phyloP scores from a whole-genome alignment of 257 asterid genomes.

The Eucommia ulmoides region DNA sequence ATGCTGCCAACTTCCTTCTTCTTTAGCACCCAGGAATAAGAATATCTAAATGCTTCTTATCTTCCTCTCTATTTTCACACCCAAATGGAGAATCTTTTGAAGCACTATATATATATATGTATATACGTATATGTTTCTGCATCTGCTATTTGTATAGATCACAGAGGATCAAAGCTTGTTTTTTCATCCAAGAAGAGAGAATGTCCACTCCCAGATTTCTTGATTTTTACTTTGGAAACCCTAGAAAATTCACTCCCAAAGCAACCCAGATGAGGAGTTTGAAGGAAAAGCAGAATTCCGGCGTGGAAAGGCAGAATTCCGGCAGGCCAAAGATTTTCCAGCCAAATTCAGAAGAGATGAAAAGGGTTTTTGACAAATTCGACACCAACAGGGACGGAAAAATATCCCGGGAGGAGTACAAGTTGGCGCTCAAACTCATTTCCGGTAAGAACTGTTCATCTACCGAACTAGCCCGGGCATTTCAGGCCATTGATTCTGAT shows the following conservation, averaged over 20 bases:
- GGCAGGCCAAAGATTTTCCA: background rate
- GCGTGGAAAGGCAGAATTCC: constrained; percentile 5
- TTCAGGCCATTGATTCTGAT: constrained; percentile 25
- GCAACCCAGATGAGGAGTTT: too few relatives aligned
- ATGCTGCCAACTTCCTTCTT: too few relatives aligned
- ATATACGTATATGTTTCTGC: too few relatives aligned
- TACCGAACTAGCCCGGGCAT: constrained; percentile 19
- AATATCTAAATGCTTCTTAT: too few relatives aligned
- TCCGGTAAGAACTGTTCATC: constrained; percentile 11
- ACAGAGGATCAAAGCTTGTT: too few relatives aligned
- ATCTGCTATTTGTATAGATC: background rate
- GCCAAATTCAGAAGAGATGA: constrained; percentile 20
- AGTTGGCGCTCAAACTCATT: constrained; percentile 15
- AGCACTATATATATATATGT: too few relatives aligned
- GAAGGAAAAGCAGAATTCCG: constrained; percentile 6
- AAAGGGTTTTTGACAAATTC: constrained; percentile 20
- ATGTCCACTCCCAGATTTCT: too few relatives aligned
- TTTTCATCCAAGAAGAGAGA: too few relatives aligned
- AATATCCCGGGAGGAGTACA: constrained; percentile 26
- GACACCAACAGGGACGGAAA: constrained; percentile 38
- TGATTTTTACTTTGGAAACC: background rate
- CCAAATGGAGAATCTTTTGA: too few relatives aligned
- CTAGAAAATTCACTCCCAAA: background rate
- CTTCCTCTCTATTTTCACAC: too few relatives aligned
- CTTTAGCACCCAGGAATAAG: too few relatives aligned